Percentiles rank a stretch among this genome's conserved stretches.
phyloP scores from a whole-genome alignment of 495 filamentous ascomycete species.

The Monascus purpureus region DNA sequence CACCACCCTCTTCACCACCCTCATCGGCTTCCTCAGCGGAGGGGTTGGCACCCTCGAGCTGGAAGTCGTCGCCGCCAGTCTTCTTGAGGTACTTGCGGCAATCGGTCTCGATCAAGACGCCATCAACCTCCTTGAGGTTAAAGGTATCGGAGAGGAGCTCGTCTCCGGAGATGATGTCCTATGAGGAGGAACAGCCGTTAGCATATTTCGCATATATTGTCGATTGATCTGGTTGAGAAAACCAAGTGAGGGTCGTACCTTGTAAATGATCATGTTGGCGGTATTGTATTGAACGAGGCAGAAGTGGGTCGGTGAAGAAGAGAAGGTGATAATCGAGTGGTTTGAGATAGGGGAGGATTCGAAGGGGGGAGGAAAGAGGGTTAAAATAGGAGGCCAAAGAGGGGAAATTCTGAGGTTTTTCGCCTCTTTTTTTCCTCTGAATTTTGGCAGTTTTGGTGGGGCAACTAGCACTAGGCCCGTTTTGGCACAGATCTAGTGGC shows the following conservation, averaged over 20 bases:
- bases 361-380: too few species aligned
- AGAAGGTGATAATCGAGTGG: slow-evolving; percentile 16
- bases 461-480: slow-evolving; percentile 7
- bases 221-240: background rate
- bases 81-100: slow-evolving; percentile 76
- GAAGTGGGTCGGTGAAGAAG: slow-evolving; percentile 14
- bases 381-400: slow-evolving; percentile 10
- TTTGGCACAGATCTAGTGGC: too few species aligned
- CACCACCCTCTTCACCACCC: slow-evolving; percentile 26
- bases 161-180: slow-evolving; percentile 85
- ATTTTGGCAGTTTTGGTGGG: slow-evolving; percentile 9
- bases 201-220: background rate
- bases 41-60: slow-evolving; percentile 93
- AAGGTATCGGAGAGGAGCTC: slow-evolving; percentile 95
- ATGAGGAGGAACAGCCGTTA: slow-evolving; percentile 2
- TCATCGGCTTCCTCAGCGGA: slow-evolving; percentile 92
- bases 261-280: slow-evolving; percentile 80
- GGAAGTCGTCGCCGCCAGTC: slow-evolving; percentile 46
- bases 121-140: slow-evolving; percentile 54
- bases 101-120: slow-evolving; percentile 71
- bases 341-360: too few species aligned
- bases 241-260: slow-evolving; percentile 35
- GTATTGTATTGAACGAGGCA: slow-evolving; percentile 8
- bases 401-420: slow-evolving; percentile 22
- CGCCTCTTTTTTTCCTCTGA: slow-evolving; percentile 9